Evolutionary conservation across 495 filamentous ascomycete species (phyloP), one percentile per base, ranked within the genome.

Genomic region (Terfezia claveryi): DNA sequence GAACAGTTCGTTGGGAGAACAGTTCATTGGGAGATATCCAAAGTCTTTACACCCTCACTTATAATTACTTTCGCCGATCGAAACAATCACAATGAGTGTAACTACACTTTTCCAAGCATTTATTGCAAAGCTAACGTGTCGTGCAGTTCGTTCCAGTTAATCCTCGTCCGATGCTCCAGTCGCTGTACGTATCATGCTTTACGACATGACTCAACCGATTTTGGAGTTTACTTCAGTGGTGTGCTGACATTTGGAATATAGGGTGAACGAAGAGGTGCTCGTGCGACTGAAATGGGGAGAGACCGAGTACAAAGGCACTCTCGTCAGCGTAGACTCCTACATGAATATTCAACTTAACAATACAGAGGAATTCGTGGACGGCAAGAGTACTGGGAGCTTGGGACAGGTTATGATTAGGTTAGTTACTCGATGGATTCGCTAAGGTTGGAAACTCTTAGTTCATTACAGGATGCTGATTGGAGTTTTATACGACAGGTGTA

Each of bases 271-370:
- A 67, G 79, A 87, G 66, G 77, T 98, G 64, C 73, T 89, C 54
- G 81, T 98, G 49, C 84, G 87, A 61, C 78, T 98, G 36, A 98
- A 98, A 75, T 98, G 91, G 91, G 87, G 86, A 61, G 80, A 94
- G 66, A 91, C 86, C 37, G 92, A 96, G 70, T 98, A 96, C 76
- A 86, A 85, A 66, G 91, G 91, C 60, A 77, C 75, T 49, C 77
- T 98, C 54, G 85, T 96, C 61, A 83, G 77, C 70, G 83, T 94
- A 60, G 91, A 98, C 72, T 87, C 82, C 62, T 98, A 96, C 76
- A 94, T 98, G 88, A 98, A 98, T 72, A 79, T 98, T 58, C 84
- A 95, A 69, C 76, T 98, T 53, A 76, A 76, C 62, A 78, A 81
- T 62, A 86, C 91, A 51, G 85, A 92, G 71, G 92, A 96, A 65